phyloP scores from a whole-genome alignment of 768 basidiomycete genomes.

The Boletus patriciae region DNA sequence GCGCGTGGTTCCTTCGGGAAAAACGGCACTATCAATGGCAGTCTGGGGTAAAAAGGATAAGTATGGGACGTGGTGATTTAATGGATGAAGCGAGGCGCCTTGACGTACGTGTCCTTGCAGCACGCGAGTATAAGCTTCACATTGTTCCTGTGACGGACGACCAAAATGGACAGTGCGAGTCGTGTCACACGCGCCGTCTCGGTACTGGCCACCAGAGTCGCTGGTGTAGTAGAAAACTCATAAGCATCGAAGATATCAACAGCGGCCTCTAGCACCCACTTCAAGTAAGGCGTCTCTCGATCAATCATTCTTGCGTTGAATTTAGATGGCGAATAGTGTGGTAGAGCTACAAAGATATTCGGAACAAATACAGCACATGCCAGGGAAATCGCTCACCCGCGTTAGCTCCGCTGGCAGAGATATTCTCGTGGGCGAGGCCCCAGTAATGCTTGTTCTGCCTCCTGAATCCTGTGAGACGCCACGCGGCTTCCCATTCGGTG shows the following conservation, averaged over 20 bases:
- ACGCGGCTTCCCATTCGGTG: conserved; percentile 90
- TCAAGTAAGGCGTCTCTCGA: conserved; percentile 80
- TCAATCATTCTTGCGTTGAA: conserved; percentile 72
- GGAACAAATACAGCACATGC: not conserved
- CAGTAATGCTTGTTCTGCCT: conserved; percentile 69
- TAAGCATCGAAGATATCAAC: conserved; percentile 16
- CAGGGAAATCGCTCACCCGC: conserved; percentile 50
- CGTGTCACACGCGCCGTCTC: conserved; percentile 87
- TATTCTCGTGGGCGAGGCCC: conserved; percentile 87
- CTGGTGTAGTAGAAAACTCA: conserved; percentile 41
- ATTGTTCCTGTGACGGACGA: conserved; percentile 76
- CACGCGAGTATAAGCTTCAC: conserved; percentile 91
- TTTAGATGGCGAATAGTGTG: conserved; percentile 86
- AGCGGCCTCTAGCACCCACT: conserved; percentile 48
- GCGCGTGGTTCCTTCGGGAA: conserved; percentile 89
- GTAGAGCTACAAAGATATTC: conserved; percentile 56
- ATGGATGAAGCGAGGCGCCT: conserved; percentile 21
- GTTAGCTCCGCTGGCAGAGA: conserved; percentile 87
- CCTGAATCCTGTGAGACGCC: conserved; percentile 76
- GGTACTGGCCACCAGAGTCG: conserved; percentile 89
- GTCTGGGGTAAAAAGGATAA: conserved; percentile 55
- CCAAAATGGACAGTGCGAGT: conserved; percentile 86
- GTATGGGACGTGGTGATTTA: conserved; percentile 12
- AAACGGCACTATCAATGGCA: conserved; percentile 85
- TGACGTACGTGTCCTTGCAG: conserved; percentile 89